Base-by-base conservation (phyloP, 768 basidiomycete genomes). In the Suillus occidentalis region DNA sequence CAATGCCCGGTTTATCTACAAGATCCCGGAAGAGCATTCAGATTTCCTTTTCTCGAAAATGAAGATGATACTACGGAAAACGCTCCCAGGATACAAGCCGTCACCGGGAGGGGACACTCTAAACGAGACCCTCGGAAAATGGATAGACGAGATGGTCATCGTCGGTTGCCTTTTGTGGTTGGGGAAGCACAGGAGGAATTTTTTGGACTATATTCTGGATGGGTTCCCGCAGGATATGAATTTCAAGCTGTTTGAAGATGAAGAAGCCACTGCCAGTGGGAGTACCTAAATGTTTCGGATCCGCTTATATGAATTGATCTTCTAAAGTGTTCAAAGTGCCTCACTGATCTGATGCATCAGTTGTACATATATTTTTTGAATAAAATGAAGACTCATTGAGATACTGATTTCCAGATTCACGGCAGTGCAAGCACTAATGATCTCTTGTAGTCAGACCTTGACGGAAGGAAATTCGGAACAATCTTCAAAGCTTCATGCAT, bases 61-160 rank as follows among this genome's bases (percentile, higher is more conserved):
- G 25, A 67, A 58, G 40, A 53, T 16, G 22, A 50, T 64, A 8
- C 22, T 67, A 53, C 40, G 6, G 25, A 16, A 7, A 36, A 13
- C 20, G 8, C 50, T 52, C 50, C 28, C 16, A 1, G 55, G 55
- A 37, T 56, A 36, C 12, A 13, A n/a, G 31, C 64, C 61, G 20
- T 40, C 63, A 4, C 42, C 63, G 42, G 66, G 45, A 31, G 49
- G 37, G 4, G 60, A 40, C 50, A 49, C 60, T 14, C 12, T 14
- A 37, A 16, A 5, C 25, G 18, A 28, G 25, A 60, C 34, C 14
- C 1, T 40, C 47, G 7, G 3, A 37, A 58, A 53, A 20, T 63
- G 5, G 62, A 6, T 62, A 13, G 52, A 67, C 2, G 63, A 65
- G 50, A 63, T 67, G 36, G 52, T 50, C 22, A 45, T 67, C 47